Conservation (phyloP, 2,329 filamentous ascomycete species). For the Aspergillus intermedius region DNA sequence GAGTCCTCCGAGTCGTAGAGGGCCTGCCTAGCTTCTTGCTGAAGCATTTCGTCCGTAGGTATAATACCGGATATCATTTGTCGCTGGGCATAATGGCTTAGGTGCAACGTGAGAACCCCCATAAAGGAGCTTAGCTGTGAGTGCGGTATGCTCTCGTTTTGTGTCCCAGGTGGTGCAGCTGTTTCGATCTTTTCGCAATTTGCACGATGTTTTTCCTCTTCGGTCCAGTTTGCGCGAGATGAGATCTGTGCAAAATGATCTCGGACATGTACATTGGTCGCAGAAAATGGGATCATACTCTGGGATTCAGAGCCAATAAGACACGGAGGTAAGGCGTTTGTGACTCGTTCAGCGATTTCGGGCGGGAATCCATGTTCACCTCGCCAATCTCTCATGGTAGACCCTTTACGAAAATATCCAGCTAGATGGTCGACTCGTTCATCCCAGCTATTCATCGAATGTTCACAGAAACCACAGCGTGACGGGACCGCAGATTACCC, state of each 20-base stretch:
- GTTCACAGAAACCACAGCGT: slow-evolving; percentile 47
- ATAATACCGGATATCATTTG: slow-evolving; percentile 13
- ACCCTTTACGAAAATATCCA: slow-evolving; percentile 46
- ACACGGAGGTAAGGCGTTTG: background rate
- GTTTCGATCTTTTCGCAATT: background rate
- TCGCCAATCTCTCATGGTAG: slow-evolving; percentile 48
- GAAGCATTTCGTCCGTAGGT: slow-evolving; percentile 46
- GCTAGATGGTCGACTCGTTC: slow-evolving; percentile 47
- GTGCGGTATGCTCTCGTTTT: background rate
- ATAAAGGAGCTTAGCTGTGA: slow-evolving; percentile 8
- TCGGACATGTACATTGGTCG: too few relatives aligned
- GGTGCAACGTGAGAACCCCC: slow-evolving; percentile 7
- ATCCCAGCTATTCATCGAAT: slow-evolving; percentile 44
- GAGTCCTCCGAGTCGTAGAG: slow-evolving; percentile 44
- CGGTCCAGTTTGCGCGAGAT: too few relatives aligned
- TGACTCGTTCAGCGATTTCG: background rate
- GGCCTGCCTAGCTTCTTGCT: slow-evolving; percentile 42
- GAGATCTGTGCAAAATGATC: too few relatives aligned
- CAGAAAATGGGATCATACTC: too few relatives aligned
- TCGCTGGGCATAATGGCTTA: too few relatives aligned
- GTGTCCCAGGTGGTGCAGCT: background rate
- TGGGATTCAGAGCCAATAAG: too few relatives aligned
- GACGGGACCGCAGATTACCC: slow-evolving; percentile 41
- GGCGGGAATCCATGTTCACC: slow-evolving; percentile 43
- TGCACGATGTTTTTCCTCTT: background rate